Conservation (phyloP, 805 yeast genomes). For the Trichomonascus vanleenenianus region DNA sequence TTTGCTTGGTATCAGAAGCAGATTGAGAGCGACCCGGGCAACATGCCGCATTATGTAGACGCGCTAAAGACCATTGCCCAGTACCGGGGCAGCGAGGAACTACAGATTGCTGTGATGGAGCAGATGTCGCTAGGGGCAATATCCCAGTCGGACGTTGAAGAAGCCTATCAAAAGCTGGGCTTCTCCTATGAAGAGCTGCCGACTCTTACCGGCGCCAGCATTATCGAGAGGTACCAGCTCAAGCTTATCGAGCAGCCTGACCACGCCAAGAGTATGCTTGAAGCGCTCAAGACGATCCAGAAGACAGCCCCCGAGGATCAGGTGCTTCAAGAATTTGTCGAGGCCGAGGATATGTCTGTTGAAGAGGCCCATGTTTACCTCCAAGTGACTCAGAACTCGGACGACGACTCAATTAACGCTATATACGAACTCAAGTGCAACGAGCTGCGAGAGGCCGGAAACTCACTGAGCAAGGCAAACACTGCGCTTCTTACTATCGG, state of each 20-base stretch:
- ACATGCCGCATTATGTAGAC: slow-evolving; percentile 49
- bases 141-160: slow-evolving; percentile 41
- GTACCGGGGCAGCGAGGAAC: slow-evolving; percentile 38
- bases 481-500: slow-evolving; percentile 27
- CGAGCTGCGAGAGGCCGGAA: slow-evolving; percentile 31
- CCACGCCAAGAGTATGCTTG: slow-evolving; percentile 4
- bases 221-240: slow-evolving; percentile 12
- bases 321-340: slow-evolving; percentile 10
- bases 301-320: slow-evolving; percentile 6
- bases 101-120: slow-evolving; percentile 38
- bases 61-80: slow-evolving; percentile 45
- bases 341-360: slow-evolving; percentile 41
- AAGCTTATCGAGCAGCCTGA: slow-evolving; percentile 7
- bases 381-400: slow-evolving; percentile 45
- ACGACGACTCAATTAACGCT: slow-evolving; percentile 65
- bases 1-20: slow-evolving; percentile 40
- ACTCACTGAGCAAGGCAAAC: slow-evolving; percentile 9
- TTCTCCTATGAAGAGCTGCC: slow-evolving; percentile 15
- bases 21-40: slow-evolving; percentile 35
- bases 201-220: slow-evolving; percentile 8
- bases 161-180: slow-evolving; percentile 33
- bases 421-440: slow-evolving; percentile 58
- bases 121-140: slow-evolving; percentile 44
- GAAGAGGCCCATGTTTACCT: slow-evolving; percentile 45
- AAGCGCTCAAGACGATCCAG: slow-evolving; percentile 18